These are phyloP conservation scores for Paulownia fortunei DNA, from an alignment of 257 asterid species.

Conservation along the genomic window DNA sequence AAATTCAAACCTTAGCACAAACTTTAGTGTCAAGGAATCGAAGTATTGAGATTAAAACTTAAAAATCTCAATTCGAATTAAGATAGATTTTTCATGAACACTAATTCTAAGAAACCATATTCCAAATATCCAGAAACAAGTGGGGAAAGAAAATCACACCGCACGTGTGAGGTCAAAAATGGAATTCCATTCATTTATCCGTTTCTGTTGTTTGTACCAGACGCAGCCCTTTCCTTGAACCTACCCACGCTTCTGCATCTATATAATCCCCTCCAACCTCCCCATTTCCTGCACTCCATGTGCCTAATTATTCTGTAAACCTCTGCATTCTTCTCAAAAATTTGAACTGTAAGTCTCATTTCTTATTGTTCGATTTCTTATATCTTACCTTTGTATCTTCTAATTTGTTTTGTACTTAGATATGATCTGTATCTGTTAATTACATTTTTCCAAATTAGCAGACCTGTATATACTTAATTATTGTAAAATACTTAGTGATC, in stretches of 20 bases:
- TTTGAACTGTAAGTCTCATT: constrained; percentile 44
- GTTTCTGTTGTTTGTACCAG: constrained; percentile 28
- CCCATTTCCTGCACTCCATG: background rate
- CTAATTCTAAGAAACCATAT: background rate
- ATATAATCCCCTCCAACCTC: constrained; percentile 43
- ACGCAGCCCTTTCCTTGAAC: constrained; percentile 38
- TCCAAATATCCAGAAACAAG: background rate
- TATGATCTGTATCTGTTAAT: constrained; percentile 32
- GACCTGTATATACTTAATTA: constrained; percentile 34
- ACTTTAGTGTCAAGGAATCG: too few species aligned
- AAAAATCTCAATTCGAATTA: background rate
- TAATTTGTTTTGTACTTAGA: constrained; percentile 6
- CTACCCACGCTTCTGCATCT: constrained; percentile 39
- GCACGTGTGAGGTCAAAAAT: constrained; percentile 34
- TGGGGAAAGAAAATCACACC: background rate
- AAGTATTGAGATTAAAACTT: background rate
- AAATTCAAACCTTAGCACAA: too few species aligned
- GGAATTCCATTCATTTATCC: constrained; percentile 24
- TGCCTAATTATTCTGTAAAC: constrained; percentile 27
- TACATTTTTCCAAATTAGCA: constrained; percentile 34
- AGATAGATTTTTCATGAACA: background rate
- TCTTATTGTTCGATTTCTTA: background rate
- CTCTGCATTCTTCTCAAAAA: constrained; percentile 17
- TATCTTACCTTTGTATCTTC: background rate
- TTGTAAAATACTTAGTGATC: background rate